These are phyloP conservation scores for Penicillium ochrochloron DNA, from an alignment of 495 filamentous ascomycete genomes.

Conservation along the genomic window DNA sequence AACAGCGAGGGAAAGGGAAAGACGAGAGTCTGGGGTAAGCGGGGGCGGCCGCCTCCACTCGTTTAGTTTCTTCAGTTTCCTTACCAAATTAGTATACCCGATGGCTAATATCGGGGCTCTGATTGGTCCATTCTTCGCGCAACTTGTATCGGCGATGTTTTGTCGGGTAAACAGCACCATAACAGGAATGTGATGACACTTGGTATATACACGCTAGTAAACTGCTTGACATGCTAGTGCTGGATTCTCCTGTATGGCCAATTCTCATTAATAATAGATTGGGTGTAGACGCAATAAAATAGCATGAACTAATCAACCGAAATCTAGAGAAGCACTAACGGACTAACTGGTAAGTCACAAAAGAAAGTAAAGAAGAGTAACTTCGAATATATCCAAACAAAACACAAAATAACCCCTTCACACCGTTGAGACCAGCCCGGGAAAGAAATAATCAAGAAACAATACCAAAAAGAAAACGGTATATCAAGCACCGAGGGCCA, in stretches of 20 bases:
- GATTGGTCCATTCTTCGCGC: slow-evolving; percentile 19
- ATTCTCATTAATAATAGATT: slow-evolving; percentile 5
- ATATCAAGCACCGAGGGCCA: background rate
- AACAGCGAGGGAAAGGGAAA: background rate
- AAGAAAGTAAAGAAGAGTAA: background rate
- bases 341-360: background rate
- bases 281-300: background rate
- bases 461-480: background rate
- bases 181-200: background rate
- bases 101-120: slow-evolving; percentile 20
- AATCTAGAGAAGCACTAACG: background rate
- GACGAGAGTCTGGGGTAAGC: slow-evolving; percentile 28
- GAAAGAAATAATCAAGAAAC: background rate
- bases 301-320: background rate
- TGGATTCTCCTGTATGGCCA: background rate
- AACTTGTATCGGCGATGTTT: slow-evolving; percentile 22
- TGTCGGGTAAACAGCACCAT: background rate
- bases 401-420: background rate
- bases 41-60: slow-evolving; percentile 24
- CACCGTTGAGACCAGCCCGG: background rate
- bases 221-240: background rate
- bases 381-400: background rate
- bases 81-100: slow-evolving; percentile 7
- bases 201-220: background rate
- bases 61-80: slow-evolving; percentile 3